A percentile compares a stretch with the other conserved stretches of the same genome.
These are phyloP conservation scores for Apiospora hydei DNA, from an alignment of 2,329 filamentous ascomycete genomes.

Conservation along the genomic window DNA sequence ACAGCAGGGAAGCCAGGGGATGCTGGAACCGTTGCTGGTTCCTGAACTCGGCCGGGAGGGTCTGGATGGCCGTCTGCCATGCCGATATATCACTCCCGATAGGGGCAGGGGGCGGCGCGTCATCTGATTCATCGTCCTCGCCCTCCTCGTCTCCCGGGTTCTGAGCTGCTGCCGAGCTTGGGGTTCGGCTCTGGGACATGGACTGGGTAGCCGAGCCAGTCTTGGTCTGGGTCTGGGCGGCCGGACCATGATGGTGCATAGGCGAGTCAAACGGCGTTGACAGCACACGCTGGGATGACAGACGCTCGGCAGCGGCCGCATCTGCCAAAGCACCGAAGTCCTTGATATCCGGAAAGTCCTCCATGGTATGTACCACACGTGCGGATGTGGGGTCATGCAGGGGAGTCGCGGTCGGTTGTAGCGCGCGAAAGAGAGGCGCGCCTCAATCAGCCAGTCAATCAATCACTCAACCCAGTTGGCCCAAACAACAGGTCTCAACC, in stretches of 20 bases:
- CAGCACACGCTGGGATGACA: not conserved
- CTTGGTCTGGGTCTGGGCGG: not conserved
- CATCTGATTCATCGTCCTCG: not conserved
- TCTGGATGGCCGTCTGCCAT: conserved; percentile 35
- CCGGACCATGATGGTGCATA: not conserved
- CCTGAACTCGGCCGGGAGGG: conserved; percentile 34
- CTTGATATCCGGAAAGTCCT: not conserved
- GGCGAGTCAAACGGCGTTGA: not conserved
- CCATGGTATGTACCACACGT: not conserved
- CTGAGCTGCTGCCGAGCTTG: conserved; percentile 1
- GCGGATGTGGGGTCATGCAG: not conserved
- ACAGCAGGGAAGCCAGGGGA: conserved; percentile 35
- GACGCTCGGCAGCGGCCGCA: not conserved
- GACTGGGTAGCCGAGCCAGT: not conserved
- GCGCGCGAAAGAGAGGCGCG: not conserved
- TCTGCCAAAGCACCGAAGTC: not conserved
- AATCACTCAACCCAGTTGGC: conserved; percentile 1
- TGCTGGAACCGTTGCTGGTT: conserved; percentile 30
- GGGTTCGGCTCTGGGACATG: conserved; percentile 1
- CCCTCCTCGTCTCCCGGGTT: not conserved
- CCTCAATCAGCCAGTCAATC: not conserved
- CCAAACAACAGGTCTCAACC: not conserved
- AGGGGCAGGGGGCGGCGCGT: not conserved
- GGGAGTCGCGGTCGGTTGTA: not conserved
- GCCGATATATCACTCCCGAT: conserved; percentile 34